Percentiles rank a stretch among this genome's conserved stretches.
Evolutionary conservation across 1,284 basidiomycete genomes (phyloP).

Genomic region (Irpex sp.): DNA sequence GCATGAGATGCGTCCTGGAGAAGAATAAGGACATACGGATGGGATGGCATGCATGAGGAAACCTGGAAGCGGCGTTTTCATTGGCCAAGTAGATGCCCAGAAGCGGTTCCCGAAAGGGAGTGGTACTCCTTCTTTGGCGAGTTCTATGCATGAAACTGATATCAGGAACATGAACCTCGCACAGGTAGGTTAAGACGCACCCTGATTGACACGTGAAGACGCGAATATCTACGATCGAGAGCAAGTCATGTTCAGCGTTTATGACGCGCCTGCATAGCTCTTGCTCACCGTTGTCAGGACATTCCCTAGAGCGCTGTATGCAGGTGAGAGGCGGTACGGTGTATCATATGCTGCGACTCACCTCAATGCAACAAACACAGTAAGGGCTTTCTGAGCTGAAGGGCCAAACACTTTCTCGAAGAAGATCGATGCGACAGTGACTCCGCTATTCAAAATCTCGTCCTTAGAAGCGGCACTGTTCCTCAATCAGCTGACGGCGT

Average conservation of each 20-base stretch:
- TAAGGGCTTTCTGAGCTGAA: constrained; percentile 52
- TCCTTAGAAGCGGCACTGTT: constrained; percentile 49
- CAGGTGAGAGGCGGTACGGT: no score
- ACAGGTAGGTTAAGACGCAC: constrained; percentile 7
- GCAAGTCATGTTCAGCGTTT: not conserved
- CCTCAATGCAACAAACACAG: constrained; percentile 51
- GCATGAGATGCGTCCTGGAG: not conserved
- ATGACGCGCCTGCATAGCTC: no score
- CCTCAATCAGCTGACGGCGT: not conserved
- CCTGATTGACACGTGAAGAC: constrained; percentile 27
- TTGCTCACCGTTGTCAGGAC: constrained; percentile 26
- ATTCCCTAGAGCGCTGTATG: constrained; percentile 17
- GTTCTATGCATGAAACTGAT: constrained; percentile 13
- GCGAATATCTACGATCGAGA: constrained; percentile 22
- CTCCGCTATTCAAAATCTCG: constrained; percentile 52
- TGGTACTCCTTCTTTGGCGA: constrained; percentile 47
- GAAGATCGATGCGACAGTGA: constrained; percentile 58
- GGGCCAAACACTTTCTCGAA: constrained; percentile 62
- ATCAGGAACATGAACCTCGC: not conserved
- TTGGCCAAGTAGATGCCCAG: constrained; percentile 61
- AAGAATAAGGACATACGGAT: constrained; percentile 41
- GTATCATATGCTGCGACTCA: constrained; percentile 17
- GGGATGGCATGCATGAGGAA: constrained; percentile 50
- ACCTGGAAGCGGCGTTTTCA: constrained; percentile 51
- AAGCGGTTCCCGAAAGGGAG: constrained; percentile 53